Conservation (phyloP, 2,329 filamentous ascomycete genomes). For the Penicillium concentricum region DNA sequence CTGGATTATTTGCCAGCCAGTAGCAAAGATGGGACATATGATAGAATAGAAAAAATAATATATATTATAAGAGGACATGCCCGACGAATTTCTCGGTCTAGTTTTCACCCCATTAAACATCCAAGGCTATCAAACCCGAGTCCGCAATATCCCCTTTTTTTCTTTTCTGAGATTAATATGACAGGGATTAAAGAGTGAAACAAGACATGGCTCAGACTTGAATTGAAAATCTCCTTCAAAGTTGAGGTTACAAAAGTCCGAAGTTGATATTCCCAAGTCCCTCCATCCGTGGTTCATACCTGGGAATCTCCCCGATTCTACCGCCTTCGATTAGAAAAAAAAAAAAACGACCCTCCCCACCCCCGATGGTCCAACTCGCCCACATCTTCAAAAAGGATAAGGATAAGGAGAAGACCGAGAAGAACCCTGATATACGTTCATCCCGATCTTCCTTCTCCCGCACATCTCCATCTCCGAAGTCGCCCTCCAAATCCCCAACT, state of each 20-base stretch:
- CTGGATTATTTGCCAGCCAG: slow-evolving; percentile 28
- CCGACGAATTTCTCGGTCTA: slow-evolving; percentile 9
- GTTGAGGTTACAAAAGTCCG: not conserved
- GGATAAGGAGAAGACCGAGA: slow-evolving; percentile 23
- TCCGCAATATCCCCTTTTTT: not conserved
- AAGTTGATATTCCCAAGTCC: not conserved
- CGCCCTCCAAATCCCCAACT: slow-evolving; percentile 16
- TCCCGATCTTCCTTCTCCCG: slow-evolving; percentile 33
- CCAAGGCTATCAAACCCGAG: not conserved
- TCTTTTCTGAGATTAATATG: not conserved
- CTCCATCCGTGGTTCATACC: slow-evolving; percentile 17
- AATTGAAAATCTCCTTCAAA: not conserved
- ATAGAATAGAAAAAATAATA: slow-evolving; percentile 4
- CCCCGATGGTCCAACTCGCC: slow-evolving; percentile 30
- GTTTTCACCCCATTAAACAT: slow-evolving; percentile 3
- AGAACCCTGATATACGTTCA: slow-evolving; percentile 30
- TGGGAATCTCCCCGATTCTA: slow-evolving; percentile 30
- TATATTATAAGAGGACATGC: slow-evolving; percentile 15
- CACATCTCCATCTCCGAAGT: slow-evolving; percentile 18
- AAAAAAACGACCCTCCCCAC: slow-evolving; percentile 15
- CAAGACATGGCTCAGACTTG: not conserved
- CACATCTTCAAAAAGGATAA: slow-evolving; percentile 29
- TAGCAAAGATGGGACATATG: slow-evolving; percentile 11
- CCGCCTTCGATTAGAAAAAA: slow-evolving; percentile 38
- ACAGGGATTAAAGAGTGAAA: not conserved